Evolutionary conservation across 176 grass and related monocot species (phyloP), one percentile per base, ranked within the genome.

Genomic region (Bonia amplexicaulis): DNA sequence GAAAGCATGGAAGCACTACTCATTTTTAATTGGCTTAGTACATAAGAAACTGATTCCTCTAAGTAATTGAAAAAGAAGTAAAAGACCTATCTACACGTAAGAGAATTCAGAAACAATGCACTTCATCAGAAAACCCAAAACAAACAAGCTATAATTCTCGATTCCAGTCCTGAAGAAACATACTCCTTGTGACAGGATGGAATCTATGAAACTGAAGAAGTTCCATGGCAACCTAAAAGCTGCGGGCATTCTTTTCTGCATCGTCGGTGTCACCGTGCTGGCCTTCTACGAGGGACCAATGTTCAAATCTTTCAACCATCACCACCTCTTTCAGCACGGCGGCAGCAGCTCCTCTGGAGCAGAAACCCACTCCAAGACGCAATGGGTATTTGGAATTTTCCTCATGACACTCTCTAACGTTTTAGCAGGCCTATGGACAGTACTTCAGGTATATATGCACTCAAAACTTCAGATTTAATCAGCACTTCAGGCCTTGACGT

Each of bases 221-320:
- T 68, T 82, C 16, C 90, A 94, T 20, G 92, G 95, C 8, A 84
- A 90, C 26, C 71, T 88, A 4, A 97, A 94, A 42, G 79, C 86
- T 26, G 85, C 84, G 8, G 92, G 90, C 19, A 87, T 97, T 44
- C 51, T 80, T 10, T 73, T 94, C 47, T 92, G 92, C 69, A 6
- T 89, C 19, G 84, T 74, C 16, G 95, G 92, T 12, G 86, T 92
- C 51, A 71, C 88, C 8, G 41, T 85, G 37, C 84, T 97, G 25
- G 92, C 92, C 25, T 92, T 94, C 85, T 97, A 97, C 48, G 29
- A 85, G 13, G 95, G 92, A 2, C 90, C 88, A n/a, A 71, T 76
- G 69, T 86, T 91, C 25, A 91, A 69, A 78, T 92, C 90, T 39
- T 89, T 97, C 26, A 87, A 80, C 57, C 92, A 81, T 44, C 88